Percentiles rank a stretch among this genome's conserved stretches.
These are phyloP conservation scores for Verticillium albo-atrum DNA, from an alignment of 2,329 filamentous ascomycete genomes.

Conservation along the genomic window DNA sequence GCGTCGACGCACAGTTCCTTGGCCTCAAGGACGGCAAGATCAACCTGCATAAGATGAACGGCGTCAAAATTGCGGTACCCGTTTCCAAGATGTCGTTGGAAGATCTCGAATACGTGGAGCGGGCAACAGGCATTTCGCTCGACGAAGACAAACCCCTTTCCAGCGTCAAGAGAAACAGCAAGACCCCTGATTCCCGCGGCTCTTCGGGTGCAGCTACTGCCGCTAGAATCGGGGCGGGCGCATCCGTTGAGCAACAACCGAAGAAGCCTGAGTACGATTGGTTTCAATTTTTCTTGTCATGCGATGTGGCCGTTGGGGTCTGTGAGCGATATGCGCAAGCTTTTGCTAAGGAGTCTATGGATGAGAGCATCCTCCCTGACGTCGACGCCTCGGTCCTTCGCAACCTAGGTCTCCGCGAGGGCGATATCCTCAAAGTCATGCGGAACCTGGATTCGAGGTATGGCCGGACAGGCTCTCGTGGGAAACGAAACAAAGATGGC, in stretches of 20 bases:
- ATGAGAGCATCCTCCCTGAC: constrained; percentile 85
- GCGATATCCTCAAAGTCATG: constrained; percentile 94
- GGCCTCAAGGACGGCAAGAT: constrained; percentile 94
- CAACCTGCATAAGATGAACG: constrained; percentile 95
- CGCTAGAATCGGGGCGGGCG: constrained; percentile 41
- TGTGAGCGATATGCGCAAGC: constrained; percentile 92
- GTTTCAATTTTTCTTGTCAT: constrained; percentile 97
- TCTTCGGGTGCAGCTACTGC: constrained; percentile 13
- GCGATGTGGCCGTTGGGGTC: constrained; percentile 85
- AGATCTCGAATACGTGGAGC: constrained; percentile 93
- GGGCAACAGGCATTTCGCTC: constrained; percentile 77
- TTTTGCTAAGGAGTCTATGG: constrained; percentile 90
- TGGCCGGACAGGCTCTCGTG: constrained; percentile 44
- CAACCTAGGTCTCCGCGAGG: constrained; percentile 89
- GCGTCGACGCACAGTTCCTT: constrained; percentile 94
- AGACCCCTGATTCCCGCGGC: constrained; percentile 18
- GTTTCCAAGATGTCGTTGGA: constrained; percentile 92
- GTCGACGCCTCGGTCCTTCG: constrained; percentile 79
- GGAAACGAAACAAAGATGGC: constrained; percentile 49
- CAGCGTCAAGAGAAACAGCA: constrained; percentile 63
- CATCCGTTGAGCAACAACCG: constrained; percentile 51
- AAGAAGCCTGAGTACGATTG: constrained; percentile 84
- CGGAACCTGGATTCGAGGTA: constrained; percentile 80
- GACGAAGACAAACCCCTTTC: constrained; percentile 93
- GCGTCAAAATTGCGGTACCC: constrained; percentile 96